Evolutionary conservation across 1,284 basidiomycete genomes (phyloP).

Genomic region (Cutaneotrichosporon mucoides): DNA sequence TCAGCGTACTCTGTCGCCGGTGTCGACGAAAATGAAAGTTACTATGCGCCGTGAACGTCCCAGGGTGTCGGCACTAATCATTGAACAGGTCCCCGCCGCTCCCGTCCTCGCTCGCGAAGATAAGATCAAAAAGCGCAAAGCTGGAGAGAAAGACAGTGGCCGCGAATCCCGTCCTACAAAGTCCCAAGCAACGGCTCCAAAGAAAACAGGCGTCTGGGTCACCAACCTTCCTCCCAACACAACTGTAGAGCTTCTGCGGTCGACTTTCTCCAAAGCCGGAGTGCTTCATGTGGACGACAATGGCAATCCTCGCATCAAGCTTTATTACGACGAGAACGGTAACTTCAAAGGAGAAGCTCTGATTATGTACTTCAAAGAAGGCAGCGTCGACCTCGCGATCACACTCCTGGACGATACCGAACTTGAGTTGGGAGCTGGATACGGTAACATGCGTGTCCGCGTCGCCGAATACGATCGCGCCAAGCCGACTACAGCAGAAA

Average conservation of each 20-base stretch:
- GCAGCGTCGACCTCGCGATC: conserved; percentile 80
- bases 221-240: conserved; percentile 77
- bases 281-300: conserved; percentile 87
- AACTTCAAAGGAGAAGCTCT: conserved; percentile 91
- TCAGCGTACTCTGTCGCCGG: conserved; percentile 85
- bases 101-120: conserved; percentile 68
- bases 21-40: conserved; percentile 80
- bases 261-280: conserved; percentile 83
- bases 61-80: background rate
- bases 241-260: conserved; percentile 67
- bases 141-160: conserved; percentile 50
- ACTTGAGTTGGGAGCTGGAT: conserved; percentile 67
- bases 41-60: background rate
- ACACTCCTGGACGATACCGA: conserved; percentile 89
- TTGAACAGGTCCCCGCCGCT: conserved; percentile 68
- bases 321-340: conserved; percentile 88
- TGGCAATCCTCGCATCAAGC: conserved; percentile 82
- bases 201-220: conserved; percentile 91
- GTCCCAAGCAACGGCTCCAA: conserved; percentile 42
- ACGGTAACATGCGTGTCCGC: conserved; percentile 72
- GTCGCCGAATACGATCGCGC: conserved; percentile 69
- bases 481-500: conserved; percentile 62
- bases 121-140: conserved; percentile 57
- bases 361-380: conserved; percentile 96
- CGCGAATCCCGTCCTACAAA: conserved; percentile 50